These are phyloP conservation scores for Aquilaria sinensis DNA, from an alignment of 345 rosid genomes.

Conservation along the genomic window DNA sequence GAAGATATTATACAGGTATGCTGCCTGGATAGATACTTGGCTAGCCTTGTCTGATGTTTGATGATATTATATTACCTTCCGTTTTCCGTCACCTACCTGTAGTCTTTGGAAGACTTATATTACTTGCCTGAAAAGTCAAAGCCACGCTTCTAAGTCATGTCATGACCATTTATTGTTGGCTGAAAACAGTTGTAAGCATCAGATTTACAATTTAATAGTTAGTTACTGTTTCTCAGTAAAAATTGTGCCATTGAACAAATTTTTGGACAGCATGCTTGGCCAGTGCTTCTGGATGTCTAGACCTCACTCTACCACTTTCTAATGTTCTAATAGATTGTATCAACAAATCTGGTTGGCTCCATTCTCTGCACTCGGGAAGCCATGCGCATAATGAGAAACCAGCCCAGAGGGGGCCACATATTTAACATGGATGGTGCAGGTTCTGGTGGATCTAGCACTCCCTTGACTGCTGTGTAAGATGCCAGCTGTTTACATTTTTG, in stretches of 20 bases:
- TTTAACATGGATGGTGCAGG: constrained; percentile 99
- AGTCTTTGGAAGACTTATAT: too few species aligned
- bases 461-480: constrained; percentile 92
- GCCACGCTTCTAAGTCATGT: too few species aligned
- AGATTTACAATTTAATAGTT: too few species aligned
- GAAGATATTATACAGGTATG: constrained; percentile 81
- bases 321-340: constrained; percentile 62
- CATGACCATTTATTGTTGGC: too few species aligned
- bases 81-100: too few species aligned
- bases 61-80: too few species aligned
- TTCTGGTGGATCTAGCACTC: constrained; percentile 97
- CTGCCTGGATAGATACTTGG: neutral
- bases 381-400: constrained; percentile 66
- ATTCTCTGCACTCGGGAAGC: constrained; percentile 92
- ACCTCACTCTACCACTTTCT: constrained; percentile 1
- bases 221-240: too few species aligned
- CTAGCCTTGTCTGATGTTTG: neutral
- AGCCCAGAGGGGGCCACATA: constrained; percentile 72
- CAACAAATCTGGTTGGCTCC: constrained; percentile 93
- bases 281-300: too few species aligned
- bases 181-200: too few species aligned
- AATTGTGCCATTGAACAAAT: too few species aligned
- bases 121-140: too few species aligned
- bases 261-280: too few species aligned
- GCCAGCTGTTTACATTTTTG: neutral